Conservation (phyloP, 2,329 filamentous ascomycete genomes). For the Colletotrichum destructivum region DNA sequence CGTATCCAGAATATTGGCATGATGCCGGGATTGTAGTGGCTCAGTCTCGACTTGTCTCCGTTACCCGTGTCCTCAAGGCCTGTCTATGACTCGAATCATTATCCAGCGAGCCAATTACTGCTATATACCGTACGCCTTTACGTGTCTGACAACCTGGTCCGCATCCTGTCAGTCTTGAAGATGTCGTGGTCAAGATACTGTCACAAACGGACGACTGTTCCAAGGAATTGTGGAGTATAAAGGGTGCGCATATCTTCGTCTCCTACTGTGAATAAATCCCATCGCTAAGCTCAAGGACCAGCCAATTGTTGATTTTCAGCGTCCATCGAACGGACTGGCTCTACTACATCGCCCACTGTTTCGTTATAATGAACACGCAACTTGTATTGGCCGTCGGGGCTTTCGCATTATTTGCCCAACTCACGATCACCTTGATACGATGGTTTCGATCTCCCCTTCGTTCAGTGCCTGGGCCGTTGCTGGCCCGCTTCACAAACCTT, state of each 20-base stretch:
- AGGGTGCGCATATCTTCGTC: too few relatives aligned
- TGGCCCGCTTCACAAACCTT: slow-evolving; percentile 48
- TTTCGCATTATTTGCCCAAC: background rate
- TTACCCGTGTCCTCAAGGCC: background rate
- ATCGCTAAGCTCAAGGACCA: background rate
- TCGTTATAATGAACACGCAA: slow-evolving; percentile 3
- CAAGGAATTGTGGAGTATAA: too few relatives aligned
- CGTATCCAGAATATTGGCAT: background rate
- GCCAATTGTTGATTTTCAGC: background rate
- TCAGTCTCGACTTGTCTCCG: background rate
- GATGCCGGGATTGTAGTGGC: background rate
- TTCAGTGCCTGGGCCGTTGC: slow-evolving; percentile 47
- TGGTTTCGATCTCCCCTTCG: slow-evolving; percentile 45
- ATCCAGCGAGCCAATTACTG: too few relatives aligned
- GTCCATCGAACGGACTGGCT: too few relatives aligned
- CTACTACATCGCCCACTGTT: background rate
- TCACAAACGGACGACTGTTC: too few relatives aligned
- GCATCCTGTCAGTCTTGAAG: too few relatives aligned
- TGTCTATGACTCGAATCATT: background rate
- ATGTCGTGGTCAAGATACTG: too few relatives aligned
- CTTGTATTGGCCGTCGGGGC: background rate
- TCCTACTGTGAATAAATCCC: too few relatives aligned
- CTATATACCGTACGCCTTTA: too few relatives aligned
- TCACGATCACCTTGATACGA: background rate
- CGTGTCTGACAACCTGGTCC: too few relatives aligned